Evolutionary conservation across 495 filamentous ascomycete species (phyloP), one percentile per base, ranked within the genome.

Genomic region (Glutinoglossum americanum): DNA sequence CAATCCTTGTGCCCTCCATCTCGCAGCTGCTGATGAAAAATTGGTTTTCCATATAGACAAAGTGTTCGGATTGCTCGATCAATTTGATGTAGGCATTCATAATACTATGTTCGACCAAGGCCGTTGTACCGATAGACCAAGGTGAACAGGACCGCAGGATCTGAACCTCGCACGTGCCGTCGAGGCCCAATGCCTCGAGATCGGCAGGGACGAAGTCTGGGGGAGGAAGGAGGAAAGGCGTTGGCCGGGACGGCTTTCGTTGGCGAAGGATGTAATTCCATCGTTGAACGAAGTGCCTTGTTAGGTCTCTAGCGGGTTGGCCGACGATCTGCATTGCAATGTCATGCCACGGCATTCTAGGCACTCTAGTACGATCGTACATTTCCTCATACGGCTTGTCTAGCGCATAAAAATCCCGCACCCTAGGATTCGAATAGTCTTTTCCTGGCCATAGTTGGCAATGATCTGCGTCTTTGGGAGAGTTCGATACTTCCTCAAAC

Each of bases 21-120:
- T 89, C 84, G 59, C 87, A 94, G 57, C 85, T 94, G 57, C 82
- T 92, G 71, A 99, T 85, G 71, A 94, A 99, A 73, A 99, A 99
- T 67, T 99, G 92, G 66, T 99, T 99, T 64, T 99, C 92, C 60
- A 99, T 94, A 67, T 99, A 97, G 58, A 99, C 87, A 60, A 97
- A 95, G 64, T 97, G 92, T 51, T 99, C 89, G 9, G 88, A 94
- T 56, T 88, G 79, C 64, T 92, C 82, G 57, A 99, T 99, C 68
- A 92, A 75, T 65, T 94, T 92, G 63, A 92, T 77, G 62, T 99
- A 99, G 28, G 92, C 92, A 58, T 83, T 88, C 77, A 92, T 87
- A 63, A 99, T 99, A 67, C 90, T 96, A 64, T 87, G 80, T 63
- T 99, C 92, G 0, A 81, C 85, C 58, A 76, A 72, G 47, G 90